Conservation (phyloP, 257 asterid species). For the Petrea volubilis region DNA sequence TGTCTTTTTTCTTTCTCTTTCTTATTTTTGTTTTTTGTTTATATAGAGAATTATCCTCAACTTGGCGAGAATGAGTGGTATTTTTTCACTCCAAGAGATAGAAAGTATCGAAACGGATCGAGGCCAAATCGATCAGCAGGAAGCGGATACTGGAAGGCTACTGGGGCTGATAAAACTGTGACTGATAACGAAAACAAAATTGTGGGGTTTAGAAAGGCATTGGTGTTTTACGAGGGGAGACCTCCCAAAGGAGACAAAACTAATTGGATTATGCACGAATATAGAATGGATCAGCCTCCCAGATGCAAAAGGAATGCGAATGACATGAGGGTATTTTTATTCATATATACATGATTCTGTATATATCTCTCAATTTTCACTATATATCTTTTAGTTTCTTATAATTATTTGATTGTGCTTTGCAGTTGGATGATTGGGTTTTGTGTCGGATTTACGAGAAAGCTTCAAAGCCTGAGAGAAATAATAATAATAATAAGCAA, state of each 20-base stretch:
- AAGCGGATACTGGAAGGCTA: constrained; percentile 1
- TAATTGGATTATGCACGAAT: constrained; percentile 17
- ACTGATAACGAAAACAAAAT: too few species aligned
- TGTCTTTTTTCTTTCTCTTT: not conserved
- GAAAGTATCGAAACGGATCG: constrained; percentile 2
- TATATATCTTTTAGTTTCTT: not conserved
- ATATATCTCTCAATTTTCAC: too few species aligned
- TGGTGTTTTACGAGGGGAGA: constrained; percentile 13
- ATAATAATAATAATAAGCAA: too few species aligned
- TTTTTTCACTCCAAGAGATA: constrained; percentile 10
- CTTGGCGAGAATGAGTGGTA: not conserved
- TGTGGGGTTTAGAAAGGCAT: not conserved
- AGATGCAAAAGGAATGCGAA: not conserved
- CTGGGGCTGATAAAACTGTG: not conserved
- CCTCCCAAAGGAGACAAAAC: not conserved
- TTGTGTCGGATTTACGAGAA: constrained; percentile 1
- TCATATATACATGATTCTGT: not conserved
- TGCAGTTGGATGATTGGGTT: constrained; percentile 19
- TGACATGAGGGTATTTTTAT: constrained; percentile 9
- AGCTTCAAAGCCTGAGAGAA: not conserved
- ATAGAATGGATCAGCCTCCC: not conserved
- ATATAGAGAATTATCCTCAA: not conserved
- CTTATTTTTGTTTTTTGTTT: too few species aligned
- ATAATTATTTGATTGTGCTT: not conserved
- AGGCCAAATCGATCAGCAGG: not conserved